Base-by-base conservation (phyloP, 148 eudicot species). In the Chenopodium formosanum region DNA sequence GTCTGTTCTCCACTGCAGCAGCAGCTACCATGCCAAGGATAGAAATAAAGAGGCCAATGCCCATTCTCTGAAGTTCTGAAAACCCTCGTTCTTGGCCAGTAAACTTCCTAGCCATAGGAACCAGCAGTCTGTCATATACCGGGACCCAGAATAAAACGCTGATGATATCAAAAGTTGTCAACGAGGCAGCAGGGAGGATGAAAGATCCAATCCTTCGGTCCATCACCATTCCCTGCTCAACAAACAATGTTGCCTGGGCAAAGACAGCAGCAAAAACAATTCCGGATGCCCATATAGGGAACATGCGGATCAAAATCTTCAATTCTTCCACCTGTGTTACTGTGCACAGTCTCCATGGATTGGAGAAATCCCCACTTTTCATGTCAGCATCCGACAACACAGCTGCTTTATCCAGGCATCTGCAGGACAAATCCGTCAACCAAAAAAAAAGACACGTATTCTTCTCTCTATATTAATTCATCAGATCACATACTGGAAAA, bases 311-410 rank as follows among this genome's bases (percentile, higher is more conserved):
- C 69, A 92, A 76, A 69, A 88, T 85, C 86, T 92, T 92, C 47
- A 92, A 77, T 82, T 92, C 96, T 79, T 92, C 96, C 7, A 92
- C 93, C 83, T 92, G 97, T 25, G 97, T 88, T 29, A 91, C 89
- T 6, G 97, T 89, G 82, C 97, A 92, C 64, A 92, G 83, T 81
- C 78, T 86, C 97, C 97, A 92, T 0, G 88, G 89, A 75, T 88
- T 87, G 23, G 85, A 84, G 63, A 73, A 78, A 82, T 78, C 70
- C 70, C 80, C 85, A 60, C 46, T 77, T 77, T 56, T 72, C 60
- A 74, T 81, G 76, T 88, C 79, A 47, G 47, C 69, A 68, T 82
- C 80, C 7, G 89, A 83, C 70, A 89, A 56, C 11, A 89, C 76
- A 37, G 94, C 94, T 31, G 91, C 94, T 84, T 69, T 87, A 79